phyloP scores from a whole-genome alignment of 2,329 filamentous ascomycete species.

The Scytalidium lignicola region DNA sequence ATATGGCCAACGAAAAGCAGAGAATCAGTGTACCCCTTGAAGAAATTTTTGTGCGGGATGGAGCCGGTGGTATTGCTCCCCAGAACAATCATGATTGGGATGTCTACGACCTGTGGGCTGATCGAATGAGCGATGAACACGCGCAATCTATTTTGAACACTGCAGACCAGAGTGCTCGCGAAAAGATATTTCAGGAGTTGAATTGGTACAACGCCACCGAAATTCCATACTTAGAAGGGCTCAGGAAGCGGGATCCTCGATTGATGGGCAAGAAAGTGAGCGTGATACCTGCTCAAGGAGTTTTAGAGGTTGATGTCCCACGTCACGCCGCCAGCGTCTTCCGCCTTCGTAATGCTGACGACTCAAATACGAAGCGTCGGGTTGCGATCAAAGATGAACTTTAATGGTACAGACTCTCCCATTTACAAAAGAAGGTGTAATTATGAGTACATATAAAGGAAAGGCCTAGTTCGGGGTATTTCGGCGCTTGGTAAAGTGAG shows the following conservation, averaged over 20 bases:
- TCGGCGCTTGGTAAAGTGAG: no score
- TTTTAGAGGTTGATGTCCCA: background rate
- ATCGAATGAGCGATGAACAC: constrained; percentile 39
- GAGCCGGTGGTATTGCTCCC: constrained; percentile 33
- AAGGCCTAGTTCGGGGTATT: no score
- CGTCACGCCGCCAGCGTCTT: background rate
- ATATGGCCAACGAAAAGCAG: constrained; percentile 36
- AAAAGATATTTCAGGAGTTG: background rate
- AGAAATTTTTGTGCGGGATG: constrained; percentile 45
- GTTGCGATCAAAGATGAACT: background rate
- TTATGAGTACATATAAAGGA: background rate
- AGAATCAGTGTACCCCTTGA: constrained; percentile 41
- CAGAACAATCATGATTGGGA: constrained; percentile 40
- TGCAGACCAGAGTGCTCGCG: constrained; percentile 21
- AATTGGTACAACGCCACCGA: constrained; percentile 37
- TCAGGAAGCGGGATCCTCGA: constrained; percentile 13
- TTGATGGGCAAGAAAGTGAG: background rate
- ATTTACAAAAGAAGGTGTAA: background rate
- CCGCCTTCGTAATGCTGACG: background rate
- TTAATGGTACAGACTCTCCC: background rate
- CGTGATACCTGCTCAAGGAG: background rate
- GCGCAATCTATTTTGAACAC: constrained; percentile 38
- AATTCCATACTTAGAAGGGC: constrained; percentile 37
- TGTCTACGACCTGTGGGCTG: constrained; percentile 47
- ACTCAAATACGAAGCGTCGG: background rate